Percentiles rank a stretch among this genome's conserved stretches.
Conservation (phyloP, 345 rosid genomes). For the Hypericum perforatum region DNA sequence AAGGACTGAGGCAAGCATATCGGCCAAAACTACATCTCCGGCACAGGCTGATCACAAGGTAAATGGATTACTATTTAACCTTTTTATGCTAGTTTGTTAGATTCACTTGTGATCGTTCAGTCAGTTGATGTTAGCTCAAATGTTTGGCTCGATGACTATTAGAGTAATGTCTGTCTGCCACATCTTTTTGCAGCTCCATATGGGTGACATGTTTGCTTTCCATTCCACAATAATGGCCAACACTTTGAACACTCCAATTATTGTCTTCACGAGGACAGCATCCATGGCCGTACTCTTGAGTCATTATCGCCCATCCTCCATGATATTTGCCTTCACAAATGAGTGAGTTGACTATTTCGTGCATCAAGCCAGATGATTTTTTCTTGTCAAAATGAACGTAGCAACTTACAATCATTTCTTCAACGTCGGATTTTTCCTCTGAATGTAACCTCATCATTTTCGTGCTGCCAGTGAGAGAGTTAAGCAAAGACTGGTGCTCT, state of each 20-base stretch:
- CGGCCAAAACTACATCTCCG: slow-evolving; percentile 44
- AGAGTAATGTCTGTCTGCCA: slow-evolving; percentile 11
- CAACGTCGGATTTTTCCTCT: background rate
- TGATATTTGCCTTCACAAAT: slow-evolving; percentile 92
- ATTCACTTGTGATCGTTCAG: too few relatives aligned
- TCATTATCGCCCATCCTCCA: slow-evolving; percentile 76
- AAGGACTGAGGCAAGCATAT: slow-evolving; percentile 79
- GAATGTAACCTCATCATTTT: slow-evolving; percentile 5
- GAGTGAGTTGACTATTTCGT: slow-evolving; percentile 37
- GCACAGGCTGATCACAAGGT: slow-evolving; percentile 50
- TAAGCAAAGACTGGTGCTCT: slow-evolving; percentile 81
- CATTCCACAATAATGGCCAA: slow-evolving; percentile 93
- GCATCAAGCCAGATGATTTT: too few relatives aligned
- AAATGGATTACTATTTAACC: too few relatives aligned
- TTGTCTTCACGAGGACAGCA: slow-evolving; percentile 91
- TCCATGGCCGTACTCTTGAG: slow-evolving; percentile 83
- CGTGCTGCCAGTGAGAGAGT: slow-evolving; percentile 53
- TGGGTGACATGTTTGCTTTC: slow-evolving; percentile 99
- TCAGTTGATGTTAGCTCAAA: too few relatives aligned
- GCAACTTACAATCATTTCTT: too few relatives aligned
- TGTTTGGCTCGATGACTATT: too few relatives aligned
- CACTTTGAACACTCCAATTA: slow-evolving; percentile 65
- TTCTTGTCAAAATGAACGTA: too few relatives aligned
- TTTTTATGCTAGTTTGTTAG: too few relatives aligned
- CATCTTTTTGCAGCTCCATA: slow-evolving; percentile 53